Percentiles rank a stretch among this genome's conserved stretches.
Evolutionary conservation across 129 eudicot species (phyloP).

Genomic region (Saposhnikovia divaricata): DNA sequence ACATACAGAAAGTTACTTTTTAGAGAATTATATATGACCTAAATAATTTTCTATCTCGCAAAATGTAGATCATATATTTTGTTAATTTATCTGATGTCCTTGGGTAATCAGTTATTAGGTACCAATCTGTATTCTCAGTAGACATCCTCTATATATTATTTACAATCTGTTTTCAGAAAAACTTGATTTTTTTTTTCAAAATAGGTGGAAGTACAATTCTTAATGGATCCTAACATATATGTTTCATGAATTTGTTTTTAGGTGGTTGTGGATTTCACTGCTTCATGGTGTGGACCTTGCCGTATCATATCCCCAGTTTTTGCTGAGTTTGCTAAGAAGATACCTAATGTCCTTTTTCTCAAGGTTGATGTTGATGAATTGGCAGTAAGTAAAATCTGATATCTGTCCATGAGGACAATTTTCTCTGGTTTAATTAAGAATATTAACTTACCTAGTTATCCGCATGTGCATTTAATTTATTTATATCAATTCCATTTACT

Average conservation of each 20-base stretch:
- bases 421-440: no score
- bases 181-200: neutral
- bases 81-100: neutral
- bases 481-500: neutral
- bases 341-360: slow-evolving; percentile 38
- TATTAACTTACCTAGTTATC: neutral
- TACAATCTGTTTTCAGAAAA: neutral
- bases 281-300: slow-evolving; percentile 77
- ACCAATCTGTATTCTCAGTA: neutral
- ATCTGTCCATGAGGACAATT: neutral
- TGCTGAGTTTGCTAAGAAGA: slow-evolving; percentile 47
- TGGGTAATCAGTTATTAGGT: neutral
- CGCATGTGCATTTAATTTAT: neutral
- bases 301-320: slow-evolving; percentile 53
- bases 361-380: slow-evolving; percentile 79
- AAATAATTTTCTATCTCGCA: neutral
- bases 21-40: neutral
- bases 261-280: slow-evolving; percentile 78
- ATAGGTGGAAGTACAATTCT: neutral
- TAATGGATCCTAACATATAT: neutral
- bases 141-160: neutral
- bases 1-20: neutral
- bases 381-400: slow-evolving; percentile 25
- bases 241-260: slow-evolving; percentile 9
- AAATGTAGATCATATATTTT: neutral